phyloP scores from a whole-genome alignment of 306 rosid species.

The Senna tora region DNA sequence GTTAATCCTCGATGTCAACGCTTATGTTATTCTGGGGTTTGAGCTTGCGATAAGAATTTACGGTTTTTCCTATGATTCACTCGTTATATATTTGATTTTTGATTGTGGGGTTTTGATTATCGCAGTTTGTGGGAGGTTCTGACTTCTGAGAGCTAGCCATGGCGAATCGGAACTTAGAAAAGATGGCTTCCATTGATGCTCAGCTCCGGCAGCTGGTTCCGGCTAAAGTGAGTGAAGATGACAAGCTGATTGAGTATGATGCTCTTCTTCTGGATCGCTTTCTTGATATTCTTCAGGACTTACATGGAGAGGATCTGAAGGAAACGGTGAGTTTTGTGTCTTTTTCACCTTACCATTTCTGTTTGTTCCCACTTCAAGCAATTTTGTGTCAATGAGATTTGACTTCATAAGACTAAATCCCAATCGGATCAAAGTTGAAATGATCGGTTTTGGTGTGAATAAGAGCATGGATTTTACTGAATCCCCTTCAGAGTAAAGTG shows the following conservation, averaged over 20 bases:
- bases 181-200: slow-evolving; percentile 96
- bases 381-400: neutral
- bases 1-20: slow-evolving; percentile 22
- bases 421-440: slow-evolving; percentile 10
- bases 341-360: slow-evolving; percentile 5
- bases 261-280: slow-evolving; percentile 95
- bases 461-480: too few relatives aligned
- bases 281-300: slow-evolving; percentile 96
- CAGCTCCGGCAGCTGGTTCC: slow-evolving; percentile 91
- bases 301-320: slow-evolving; percentile 93
- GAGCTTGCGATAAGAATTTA: slow-evolving; percentile 13
- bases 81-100: slow-evolving; percentile 29
- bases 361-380: slow-evolving; percentile 10
- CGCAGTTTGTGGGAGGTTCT: slow-evolving; percentile 43
- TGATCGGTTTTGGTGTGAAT: slow-evolving; percentile 4
- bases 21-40: slow-evolving; percentile 13
- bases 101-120: slow-evolving; percentile 33
- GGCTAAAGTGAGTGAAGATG: slow-evolving; percentile 91
- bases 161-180: slow-evolving; percentile 79
- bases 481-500: too few relatives aligned
- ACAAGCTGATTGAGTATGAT: slow-evolving; percentile 89
- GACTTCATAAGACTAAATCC: too few relatives aligned
- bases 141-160: slow-evolving; percentile 44
- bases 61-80: slow-evolving; percentile 40
- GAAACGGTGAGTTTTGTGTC: slow-evolving; percentile 71